These are phyloP conservation scores for Colletotrichum nymphaeae DNA, from an alignment of 2,329 filamentous ascomycete genomes.

Conservation along the genomic window DNA sequence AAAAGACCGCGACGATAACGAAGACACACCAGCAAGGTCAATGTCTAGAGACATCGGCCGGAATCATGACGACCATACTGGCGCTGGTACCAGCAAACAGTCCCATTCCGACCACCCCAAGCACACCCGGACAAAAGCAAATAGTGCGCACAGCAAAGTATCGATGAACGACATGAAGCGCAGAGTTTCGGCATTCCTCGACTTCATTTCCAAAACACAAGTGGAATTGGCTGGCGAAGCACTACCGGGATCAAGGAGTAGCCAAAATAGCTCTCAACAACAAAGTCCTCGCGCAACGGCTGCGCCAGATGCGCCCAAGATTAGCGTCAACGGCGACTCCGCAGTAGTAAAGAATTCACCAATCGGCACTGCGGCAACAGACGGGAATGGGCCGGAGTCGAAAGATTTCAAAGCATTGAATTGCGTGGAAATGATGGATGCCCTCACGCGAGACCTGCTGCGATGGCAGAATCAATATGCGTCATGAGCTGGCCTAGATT, in stretches of 20 bases:
- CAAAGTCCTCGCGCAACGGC: conserved; percentile 39
- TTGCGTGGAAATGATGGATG: conserved; percentile 92
- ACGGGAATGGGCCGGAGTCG: conserved; percentile 38
- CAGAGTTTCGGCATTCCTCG: conserved; percentile 84
- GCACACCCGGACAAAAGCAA: conserved; percentile 62
- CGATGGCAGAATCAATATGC: conserved; percentile 85
- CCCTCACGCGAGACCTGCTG: conserved; percentile 81
- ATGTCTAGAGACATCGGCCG: conserved; percentile 64
- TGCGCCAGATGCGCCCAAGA: conserved; percentile 37
- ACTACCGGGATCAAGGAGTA: conserved; percentile 52
- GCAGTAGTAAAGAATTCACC: conserved; percentile 33
- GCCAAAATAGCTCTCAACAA: conserved; percentile 41
- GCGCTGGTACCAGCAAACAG: conserved; percentile 48
- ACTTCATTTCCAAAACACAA: conserved; percentile 91
- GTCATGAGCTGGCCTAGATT: conserved; percentile 46
- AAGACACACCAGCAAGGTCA: conserved; percentile 68
- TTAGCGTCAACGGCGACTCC: conserved; percentile 27
- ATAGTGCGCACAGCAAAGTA: conserved; percentile 73
- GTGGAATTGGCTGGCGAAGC: conserved; percentile 82
- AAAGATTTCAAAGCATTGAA: conserved; percentile 80
- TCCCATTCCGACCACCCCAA: conserved; percentile 59
- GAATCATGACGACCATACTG: conserved; percentile 49
- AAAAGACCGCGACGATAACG: conserved; percentile 75
- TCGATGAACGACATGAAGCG: conserved; percentile 91
- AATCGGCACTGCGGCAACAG: conserved; percentile 31